These are phyloP conservation scores for Bretschneidera sinensis DNA, from an alignment of 345 rosid species.

Conservation along the genomic window DNA sequence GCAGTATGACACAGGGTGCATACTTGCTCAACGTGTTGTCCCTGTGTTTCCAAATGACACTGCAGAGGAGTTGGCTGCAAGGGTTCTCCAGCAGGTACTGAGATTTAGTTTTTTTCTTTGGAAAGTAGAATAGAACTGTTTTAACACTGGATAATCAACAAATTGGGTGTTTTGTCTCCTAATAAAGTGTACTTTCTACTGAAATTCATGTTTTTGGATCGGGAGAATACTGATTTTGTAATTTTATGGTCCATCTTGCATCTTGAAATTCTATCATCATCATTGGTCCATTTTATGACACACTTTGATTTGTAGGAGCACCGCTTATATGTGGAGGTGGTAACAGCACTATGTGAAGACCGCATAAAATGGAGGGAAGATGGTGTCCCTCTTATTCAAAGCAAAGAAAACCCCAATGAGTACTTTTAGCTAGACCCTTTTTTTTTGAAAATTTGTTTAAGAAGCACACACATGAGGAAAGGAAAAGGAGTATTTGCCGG, in stretches of 20 bases:
- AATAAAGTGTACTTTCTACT: too few species aligned
- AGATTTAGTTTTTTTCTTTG: background rate
- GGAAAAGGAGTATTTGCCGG: too few species aligned
- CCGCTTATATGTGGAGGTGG: constrained; percentile 64
- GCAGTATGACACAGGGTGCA: constrained; percentile 75
- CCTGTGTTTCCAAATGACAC: constrained; percentile 62
- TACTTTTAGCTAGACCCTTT: constrained; percentile 26
- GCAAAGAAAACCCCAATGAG: constrained; percentile 44
- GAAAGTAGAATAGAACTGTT: background rate
- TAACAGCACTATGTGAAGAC: constrained; percentile 60
- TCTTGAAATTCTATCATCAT: background rate
- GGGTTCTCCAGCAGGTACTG: constrained; percentile 73
- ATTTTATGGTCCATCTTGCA: background rate
- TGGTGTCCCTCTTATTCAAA: constrained; percentile 70
- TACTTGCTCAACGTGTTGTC: constrained; percentile 81
- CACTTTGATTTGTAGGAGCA: constrained; percentile 53
- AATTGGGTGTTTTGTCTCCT: background rate
- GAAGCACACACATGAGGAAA: too few species aligned
- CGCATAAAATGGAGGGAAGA: constrained; percentile 82
- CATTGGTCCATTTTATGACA: background rate
- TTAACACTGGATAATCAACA: too few species aligned
- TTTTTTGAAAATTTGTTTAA: too few species aligned
- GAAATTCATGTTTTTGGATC: background rate
- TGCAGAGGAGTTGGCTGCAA: constrained; percentile 65
- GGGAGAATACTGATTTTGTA: background rate